phyloP scores from a whole-genome alignment of 306 rosid species.

The Oemleria cerasiformis region DNA sequence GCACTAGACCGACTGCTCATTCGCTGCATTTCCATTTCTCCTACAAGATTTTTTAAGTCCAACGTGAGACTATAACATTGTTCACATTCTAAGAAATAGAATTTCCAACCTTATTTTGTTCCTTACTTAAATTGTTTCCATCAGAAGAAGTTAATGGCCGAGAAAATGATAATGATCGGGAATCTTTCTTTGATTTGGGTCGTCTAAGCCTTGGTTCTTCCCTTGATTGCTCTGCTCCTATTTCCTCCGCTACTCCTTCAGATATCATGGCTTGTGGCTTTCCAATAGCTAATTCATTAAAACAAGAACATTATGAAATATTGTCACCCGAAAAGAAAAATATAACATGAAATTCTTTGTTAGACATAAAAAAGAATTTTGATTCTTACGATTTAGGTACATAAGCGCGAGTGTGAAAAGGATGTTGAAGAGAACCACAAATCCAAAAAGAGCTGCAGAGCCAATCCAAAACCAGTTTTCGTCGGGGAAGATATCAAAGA shows the following conservation, averaged over 20 bases:
- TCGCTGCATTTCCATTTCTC: constrained; percentile 71
- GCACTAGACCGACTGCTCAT: constrained; percentile 57
- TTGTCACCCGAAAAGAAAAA: constrained; percentile 7
- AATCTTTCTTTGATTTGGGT: constrained; percentile 45
- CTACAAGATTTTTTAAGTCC: constrained; percentile 35
- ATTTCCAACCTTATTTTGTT: constrained; percentile 1
- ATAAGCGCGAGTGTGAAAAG: constrained; percentile 77
- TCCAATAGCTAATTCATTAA: constrained; percentile 51
- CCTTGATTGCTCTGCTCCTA: constrained; percentile 39
- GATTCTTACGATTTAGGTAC: constrained; percentile 72
- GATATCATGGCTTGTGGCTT: constrained; percentile 72
- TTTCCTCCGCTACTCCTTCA: constrained; percentile 66
- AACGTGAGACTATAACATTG: constrained; percentile 21
- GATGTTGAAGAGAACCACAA: constrained; percentile 62
- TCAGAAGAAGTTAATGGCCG: constrained; percentile 58
- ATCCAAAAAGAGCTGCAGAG: constrained; percentile 56
- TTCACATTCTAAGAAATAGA: background rate
- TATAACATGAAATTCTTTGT: background rate
- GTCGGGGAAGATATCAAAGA: constrained; percentile 44
- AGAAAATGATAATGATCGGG: constrained; percentile 44
- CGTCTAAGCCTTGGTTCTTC: constrained; percentile 63
- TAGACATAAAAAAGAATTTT: constrained; percentile 18
- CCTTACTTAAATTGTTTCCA: constrained; percentile 67
- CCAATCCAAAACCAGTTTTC: constrained; percentile 83
- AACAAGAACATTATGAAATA: constrained; percentile 5